Conservation (phyloP, 2,329 filamentous ascomycete species). For the Cadophora sp. region DNA sequence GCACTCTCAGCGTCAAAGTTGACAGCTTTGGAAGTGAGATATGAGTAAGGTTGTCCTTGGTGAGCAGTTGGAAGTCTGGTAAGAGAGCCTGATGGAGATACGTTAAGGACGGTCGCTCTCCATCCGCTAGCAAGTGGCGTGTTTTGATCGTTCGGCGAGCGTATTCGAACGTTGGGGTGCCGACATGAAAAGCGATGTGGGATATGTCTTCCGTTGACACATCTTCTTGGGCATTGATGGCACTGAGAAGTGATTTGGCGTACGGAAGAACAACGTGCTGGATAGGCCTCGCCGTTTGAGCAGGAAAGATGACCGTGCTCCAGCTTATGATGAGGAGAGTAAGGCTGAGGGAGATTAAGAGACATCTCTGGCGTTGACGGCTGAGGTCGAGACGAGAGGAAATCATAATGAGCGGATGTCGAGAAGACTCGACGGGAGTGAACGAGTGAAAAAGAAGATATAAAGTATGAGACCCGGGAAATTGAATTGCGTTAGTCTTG, state of each 20-base stretch:
- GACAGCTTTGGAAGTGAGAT: neutral
- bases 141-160: constrained; percentile 30
- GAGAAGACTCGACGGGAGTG: neutral
- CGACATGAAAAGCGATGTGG: constrained; percentile 27
- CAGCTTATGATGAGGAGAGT: constrained; percentile 4
- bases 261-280: neutral
- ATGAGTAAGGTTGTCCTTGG: neutral
- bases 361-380: neutral
- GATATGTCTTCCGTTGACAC: constrained; percentile 23
- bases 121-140: constrained; percentile 10
- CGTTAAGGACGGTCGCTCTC: constrained; percentile 28
- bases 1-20: constrained; percentile 31
- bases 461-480: neutral
- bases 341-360: neutral
- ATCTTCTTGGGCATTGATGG: neutral
- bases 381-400: neutral
- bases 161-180: constrained; percentile 31
- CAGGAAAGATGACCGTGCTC: neutral
- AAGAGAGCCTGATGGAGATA: constrained; percentile 26
- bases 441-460: neutral
- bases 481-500: neutral
- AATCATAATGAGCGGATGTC: constrained; percentile 14
- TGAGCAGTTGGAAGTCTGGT: neutral
- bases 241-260: neutral
- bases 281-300: neutral